Evolutionary conservation across 2,329 filamentous ascomycete species (phyloP), one percentile per base, ranked within the genome.

Genomic region (Amesomyces nigricolor): DNA sequence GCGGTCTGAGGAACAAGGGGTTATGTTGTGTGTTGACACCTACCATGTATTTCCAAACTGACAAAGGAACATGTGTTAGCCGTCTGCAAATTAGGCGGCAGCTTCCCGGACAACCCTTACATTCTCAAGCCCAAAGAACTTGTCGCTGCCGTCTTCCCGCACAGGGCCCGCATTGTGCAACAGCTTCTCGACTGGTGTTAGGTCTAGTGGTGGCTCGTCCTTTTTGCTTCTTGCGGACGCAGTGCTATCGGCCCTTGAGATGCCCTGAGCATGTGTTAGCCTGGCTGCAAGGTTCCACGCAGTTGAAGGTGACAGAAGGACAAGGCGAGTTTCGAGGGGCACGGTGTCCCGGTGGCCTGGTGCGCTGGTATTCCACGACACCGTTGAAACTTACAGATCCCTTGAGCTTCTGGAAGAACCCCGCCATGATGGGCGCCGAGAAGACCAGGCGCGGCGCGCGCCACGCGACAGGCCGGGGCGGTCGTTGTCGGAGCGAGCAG

Each of bases 41-140:
- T 87, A 96, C 91, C 92, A 97, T 70, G 92, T 97, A 69, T 96
- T 97, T 68, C 92, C 92, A 75, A 96, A 96, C 91, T 96, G 72
- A 51, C 26, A 51, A 57, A 54, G 51, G 26, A 47, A 48, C 30
- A 38, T 26, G 13, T 44, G 69, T 78, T 65, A 78, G 76, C 64
- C 61, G 54, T 51, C 32, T 47, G 48, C 53, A 45, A 47, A 43
- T 43, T n/a, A 49, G 16, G 39, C 17, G 16, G 46, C 22, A 7
- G 42, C 32, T 30, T 54, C 45, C 49, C 38, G 54, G 47, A 45
- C 59, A 53, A 50, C 16, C 78, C 89, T 74, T 79, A 97, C 92
- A 75, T 99, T 99, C 74, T 99, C 94, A 70, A 97, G 87, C 14
- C 94, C 94, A 74, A 95, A 97, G 76, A 96, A 99, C 75, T 96